phyloP scores from a whole-genome alignment of 306 rosid species.

The Oxytropis ochrocephala region DNA sequence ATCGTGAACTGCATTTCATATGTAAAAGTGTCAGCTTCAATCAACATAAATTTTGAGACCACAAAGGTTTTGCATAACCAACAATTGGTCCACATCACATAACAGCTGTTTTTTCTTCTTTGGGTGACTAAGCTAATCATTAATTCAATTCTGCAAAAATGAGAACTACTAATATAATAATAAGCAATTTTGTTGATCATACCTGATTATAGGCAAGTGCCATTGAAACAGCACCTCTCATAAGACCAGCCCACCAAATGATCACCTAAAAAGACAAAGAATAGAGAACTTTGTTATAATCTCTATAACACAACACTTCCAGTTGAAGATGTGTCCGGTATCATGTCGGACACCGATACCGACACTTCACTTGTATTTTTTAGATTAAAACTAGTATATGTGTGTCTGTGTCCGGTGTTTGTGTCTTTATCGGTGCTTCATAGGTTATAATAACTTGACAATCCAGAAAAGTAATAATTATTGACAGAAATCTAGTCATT shows the following conservation, averaged over 20 bases:
- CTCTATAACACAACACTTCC: too few species aligned
- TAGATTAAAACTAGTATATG: too few species aligned
- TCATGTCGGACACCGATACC: too few species aligned
- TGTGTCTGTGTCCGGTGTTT: too few species aligned
- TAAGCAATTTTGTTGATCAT: slow-evolving; percentile 12
- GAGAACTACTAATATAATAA: neutral
- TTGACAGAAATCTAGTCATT: slow-evolving; percentile 1
- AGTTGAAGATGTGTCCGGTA: too few species aligned
- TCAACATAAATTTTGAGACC: neutral
- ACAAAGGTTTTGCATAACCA: neutral
- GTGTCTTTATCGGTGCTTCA: too few species aligned
- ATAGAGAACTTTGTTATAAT: neutral
- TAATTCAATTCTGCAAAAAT: neutral
- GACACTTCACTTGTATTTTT: too few species aligned
- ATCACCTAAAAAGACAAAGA: slow-evolving; percentile 47
- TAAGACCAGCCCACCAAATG: slow-evolving; percentile 99
- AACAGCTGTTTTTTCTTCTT: neutral
- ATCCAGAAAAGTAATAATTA: neutral
- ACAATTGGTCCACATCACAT: neutral
- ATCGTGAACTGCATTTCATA: slow-evolving; percentile 69
- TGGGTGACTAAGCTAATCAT: neutral
- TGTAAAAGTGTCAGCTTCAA: neutral
- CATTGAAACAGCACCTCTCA: slow-evolving; percentile 99
- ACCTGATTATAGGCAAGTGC: slow-evolving; percentile 99
- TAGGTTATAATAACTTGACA: slow-evolving; percentile 1